Evolutionary conservation across 805 yeast genomes (phyloP).

Genomic region (Candida broadrunensis): DNA sequence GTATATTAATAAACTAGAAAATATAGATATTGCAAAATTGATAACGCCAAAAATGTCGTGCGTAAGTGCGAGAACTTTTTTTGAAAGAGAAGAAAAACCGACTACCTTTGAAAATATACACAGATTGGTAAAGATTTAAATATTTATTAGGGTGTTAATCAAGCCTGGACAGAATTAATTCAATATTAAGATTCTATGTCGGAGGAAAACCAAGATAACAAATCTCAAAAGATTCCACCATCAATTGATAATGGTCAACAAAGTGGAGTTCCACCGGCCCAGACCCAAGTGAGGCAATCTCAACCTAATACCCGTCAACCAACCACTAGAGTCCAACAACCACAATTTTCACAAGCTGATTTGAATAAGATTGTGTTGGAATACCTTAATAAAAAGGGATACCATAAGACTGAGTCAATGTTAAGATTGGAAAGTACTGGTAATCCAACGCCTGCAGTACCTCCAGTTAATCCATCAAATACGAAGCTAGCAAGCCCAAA

Average conservation of each 20-base stretch:
- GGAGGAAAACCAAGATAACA: not conserved
- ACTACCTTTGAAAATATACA: too few species aligned
- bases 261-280: conserved; percentile 3
- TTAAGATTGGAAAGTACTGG: conserved; percentile 80
- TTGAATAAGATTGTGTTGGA: conserved; percentile 89
- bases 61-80: too few species aligned
- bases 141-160: too few species aligned
- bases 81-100: too few species aligned
- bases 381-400: conserved; percentile 90
- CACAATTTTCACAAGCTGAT: conserved; percentile 76
- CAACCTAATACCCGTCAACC: conserved; percentile 5
- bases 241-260: not conserved
- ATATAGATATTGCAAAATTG: too few species aligned
- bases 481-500: conserved; percentile 31
- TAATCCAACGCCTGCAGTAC: conserved; percentile 48
- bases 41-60: too few species aligned
- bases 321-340: conserved; percentile 24
- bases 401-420: conserved; percentile 91
- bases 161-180: too few species aligned
- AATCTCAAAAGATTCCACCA: not conserved
- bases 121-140: too few species aligned
- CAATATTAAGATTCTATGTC: conserved; percentile 1
- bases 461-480: conserved; percentile 48
- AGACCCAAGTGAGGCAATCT: conserved; percentile 2
- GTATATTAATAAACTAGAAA: too few species aligned